Conservation (phyloP, 2,329 filamentous ascomycete genomes). For the Magnaporthiopsis incrustans region DNA sequence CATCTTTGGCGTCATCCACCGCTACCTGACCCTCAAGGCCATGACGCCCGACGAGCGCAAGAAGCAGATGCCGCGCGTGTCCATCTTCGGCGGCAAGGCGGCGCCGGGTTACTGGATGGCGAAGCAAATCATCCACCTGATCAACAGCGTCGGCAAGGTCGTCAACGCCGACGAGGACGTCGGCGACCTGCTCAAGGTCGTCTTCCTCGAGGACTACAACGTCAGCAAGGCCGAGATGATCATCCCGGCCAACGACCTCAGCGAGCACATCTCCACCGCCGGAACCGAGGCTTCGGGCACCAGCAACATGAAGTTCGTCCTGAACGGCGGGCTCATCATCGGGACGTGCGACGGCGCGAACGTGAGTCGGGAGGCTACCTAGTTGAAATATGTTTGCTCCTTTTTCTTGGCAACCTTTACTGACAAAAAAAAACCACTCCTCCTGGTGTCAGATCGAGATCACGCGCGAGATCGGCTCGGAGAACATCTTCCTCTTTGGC, state of each 20-base stretch:
- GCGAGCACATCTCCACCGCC: conserved; percentile 96
- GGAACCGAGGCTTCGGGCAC: conserved; percentile 87
- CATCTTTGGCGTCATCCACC: conserved; percentile 95
- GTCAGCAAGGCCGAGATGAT: conserved; percentile 99
- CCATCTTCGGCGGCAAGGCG: conserved; percentile 95
- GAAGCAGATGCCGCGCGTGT: conserved; percentile 80
- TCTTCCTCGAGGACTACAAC: conserved; percentile 98
- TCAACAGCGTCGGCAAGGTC: conserved; percentile 84
- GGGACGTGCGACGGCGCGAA: conserved; percentile 97
- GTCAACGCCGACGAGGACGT: conserved; percentile 91
- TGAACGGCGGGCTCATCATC: conserved; percentile 95
- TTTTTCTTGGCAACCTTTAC: not conserved
- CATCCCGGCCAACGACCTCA: conserved; percentile 86
- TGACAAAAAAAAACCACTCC: conserved; percentile 9
- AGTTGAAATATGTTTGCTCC: no score
- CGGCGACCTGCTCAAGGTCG: conserved; percentile 89
- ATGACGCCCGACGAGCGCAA: conserved; percentile 78
- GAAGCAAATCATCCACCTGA: conserved; percentile 94
- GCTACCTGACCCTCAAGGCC: conserved; percentile 82
- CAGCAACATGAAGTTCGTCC: conserved; percentile 99
- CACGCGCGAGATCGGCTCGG: conserved; percentile 90
- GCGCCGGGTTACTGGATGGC: conserved; percentile 99
- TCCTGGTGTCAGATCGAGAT: conserved; percentile 68
- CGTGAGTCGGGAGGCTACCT: conserved; percentile 41
- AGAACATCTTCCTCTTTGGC: conserved; percentile 98